A percentile compares a stretch with the other conserved stretches of the same genome.
Conservation (phyloP, 805 yeast genomes). For the Pichia kluyveri region DNA sequence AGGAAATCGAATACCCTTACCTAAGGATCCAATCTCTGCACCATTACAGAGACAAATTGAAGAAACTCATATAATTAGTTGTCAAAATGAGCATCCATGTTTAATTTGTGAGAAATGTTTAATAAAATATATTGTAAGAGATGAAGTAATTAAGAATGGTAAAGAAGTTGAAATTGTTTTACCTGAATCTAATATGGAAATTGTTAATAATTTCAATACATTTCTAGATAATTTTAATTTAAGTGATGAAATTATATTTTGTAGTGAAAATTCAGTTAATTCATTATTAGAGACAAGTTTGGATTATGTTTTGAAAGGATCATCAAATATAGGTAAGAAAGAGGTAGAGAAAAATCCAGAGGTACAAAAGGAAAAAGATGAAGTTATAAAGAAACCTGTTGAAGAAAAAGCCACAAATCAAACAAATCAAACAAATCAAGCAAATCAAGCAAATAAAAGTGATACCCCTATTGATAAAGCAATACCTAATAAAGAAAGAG, state of each 20-base stretch:
- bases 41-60: not conserved
- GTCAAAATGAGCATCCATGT: not conserved
- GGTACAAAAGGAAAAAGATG: not conserved
- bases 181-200: not conserved
- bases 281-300: not conserved
- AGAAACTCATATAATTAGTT: not conserved
- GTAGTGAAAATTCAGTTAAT: not conserved
- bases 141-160: not conserved
- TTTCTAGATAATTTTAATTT: not conserved
- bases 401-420: no score
- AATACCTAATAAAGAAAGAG: not conserved
- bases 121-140: not conserved
- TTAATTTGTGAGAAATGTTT: conserved; percentile 1
- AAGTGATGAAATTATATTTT: not conserved
- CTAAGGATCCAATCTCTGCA: not conserved
- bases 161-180: not conserved
- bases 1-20: not conserved
- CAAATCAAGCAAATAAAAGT: no score
- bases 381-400: no score
- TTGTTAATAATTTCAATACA: not conserved
- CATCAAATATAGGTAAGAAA: no score
- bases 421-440: no score
- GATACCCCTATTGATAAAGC: no score
- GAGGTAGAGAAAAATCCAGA: no score
- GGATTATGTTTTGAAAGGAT: not conserved